phyloP scores from a whole-genome alignment of 306 rosid species.

The Fragaria vesca region DNA sequence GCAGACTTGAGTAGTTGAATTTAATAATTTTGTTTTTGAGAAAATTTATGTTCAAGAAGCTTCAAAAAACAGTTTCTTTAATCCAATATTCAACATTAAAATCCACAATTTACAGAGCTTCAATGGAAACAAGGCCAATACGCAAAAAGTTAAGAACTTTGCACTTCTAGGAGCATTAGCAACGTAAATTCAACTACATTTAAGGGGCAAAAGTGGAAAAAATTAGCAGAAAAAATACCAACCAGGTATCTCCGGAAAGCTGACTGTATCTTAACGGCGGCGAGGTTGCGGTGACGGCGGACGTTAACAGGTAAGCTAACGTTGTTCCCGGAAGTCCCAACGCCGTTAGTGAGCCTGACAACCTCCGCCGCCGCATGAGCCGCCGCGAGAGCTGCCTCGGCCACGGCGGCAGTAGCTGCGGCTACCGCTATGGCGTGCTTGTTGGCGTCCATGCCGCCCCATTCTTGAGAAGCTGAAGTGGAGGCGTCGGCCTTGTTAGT shows the following conservation, averaged over 20 bases:
- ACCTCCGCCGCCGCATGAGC: slow-evolving; percentile 97
- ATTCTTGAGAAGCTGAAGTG: slow-evolving; percentile 16
- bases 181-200: neutral
- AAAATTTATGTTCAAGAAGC: neutral
- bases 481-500: slow-evolving; percentile 14
- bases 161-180: neutral
- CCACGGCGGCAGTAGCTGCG: slow-evolving; percentile 87
- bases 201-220: neutral
- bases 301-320: slow-evolving; percentile 6
- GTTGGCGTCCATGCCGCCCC: slow-evolving; percentile 50
- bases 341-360: slow-evolving; percentile 56
- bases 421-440: slow-evolving; percentile 93
- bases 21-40: neutral
- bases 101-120: neutral
- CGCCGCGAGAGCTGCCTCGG: slow-evolving; percentile 89
- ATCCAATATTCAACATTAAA: neutral
- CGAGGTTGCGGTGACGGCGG: slow-evolving; percentile 27
- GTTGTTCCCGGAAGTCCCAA: neutral
- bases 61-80: neutral
- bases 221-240: slow-evolving; percentile 10
- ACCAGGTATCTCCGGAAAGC: slow-evolving; percentile 86
- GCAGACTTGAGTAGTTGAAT: slow-evolving; percentile 2
- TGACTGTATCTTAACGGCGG: slow-evolving; percentile 72
- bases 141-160: neutral
- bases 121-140: neutral